Evolutionary conservation across 2,329 filamentous ascomycete genomes (phyloP).

Genomic region (Chaetomiaceae sp.): DNA sequence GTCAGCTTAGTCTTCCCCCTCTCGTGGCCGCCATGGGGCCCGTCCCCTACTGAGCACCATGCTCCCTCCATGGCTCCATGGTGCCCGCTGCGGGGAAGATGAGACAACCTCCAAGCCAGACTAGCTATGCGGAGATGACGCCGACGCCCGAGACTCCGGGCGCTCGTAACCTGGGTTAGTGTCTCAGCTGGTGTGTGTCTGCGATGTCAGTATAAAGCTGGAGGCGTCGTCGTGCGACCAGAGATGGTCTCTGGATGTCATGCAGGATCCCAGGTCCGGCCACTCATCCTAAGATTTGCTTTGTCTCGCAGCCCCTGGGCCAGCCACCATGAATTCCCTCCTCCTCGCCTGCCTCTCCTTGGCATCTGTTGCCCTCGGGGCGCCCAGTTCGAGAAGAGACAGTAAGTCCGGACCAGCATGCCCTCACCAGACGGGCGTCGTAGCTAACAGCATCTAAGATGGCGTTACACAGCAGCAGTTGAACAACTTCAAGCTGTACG

Average conservation of each 20-base stretch:
- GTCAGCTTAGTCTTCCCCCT: not conserved
- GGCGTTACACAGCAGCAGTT: conserved; percentile 5
- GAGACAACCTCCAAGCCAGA: not conserved
- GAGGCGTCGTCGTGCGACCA: not conserved
- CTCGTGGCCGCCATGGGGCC: not conserved
- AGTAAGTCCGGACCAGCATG: not conserved
- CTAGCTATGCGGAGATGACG: not conserved
- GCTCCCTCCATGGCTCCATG: too few relatives aligned
- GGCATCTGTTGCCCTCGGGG: conserved; percentile 17
- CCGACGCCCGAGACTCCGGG: not conserved
- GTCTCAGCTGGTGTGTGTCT: not conserved
- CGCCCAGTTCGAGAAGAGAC: conserved; percentile 12
- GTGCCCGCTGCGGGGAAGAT: not conserved
- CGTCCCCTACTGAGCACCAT: not conserved
- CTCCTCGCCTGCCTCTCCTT: conserved; percentile 16
- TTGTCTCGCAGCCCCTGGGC: not conserved
- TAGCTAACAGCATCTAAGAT: conserved; percentile 14
- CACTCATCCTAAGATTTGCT: not conserved
- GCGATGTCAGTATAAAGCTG: not conserved
- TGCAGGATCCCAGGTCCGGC: not conserved
- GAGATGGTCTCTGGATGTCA: not conserved
- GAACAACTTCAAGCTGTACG: conserved; percentile 35
- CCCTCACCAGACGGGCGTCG: too few relatives aligned
- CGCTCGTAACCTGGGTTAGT: not conserved
- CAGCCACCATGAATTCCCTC: conserved; percentile 17